These are phyloP conservation scores for Boletus coccyginus DNA, from an alignment of 768 basidiomycete species.

Conservation along the genomic window DNA sequence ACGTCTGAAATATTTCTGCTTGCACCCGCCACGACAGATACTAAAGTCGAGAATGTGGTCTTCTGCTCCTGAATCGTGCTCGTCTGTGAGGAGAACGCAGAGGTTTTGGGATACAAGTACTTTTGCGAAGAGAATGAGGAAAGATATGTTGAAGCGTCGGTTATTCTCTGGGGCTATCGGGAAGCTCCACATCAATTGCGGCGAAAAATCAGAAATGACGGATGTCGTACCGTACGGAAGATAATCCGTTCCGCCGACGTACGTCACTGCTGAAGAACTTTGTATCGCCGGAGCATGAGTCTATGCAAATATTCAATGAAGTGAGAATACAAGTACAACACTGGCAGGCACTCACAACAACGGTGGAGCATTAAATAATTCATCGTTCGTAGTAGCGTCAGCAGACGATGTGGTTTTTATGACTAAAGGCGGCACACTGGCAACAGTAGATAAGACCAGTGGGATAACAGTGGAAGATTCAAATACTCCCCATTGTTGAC, in stretches of 20 bases:
- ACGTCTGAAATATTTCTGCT: constrained; percentile 37
- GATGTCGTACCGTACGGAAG: background rate
- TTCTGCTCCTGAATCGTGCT: constrained; percentile 38
- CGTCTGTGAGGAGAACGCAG: constrained; percentile 27
- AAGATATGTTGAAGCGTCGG: background rate
- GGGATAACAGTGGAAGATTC: background rate
- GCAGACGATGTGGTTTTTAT: background rate
- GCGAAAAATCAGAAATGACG: constrained; percentile 1
- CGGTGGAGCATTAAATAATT: background rate
- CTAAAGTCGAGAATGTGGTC: constrained; percentile 38
- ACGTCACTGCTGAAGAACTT: background rate
- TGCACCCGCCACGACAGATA: constrained; percentile 37
- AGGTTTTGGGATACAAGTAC: background rate
- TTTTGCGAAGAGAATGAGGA: background rate
- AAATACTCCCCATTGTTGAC: background rate
- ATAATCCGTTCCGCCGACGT: background rate
- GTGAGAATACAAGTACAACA: background rate
- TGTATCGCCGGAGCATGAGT: background rate
- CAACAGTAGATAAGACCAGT: background rate
- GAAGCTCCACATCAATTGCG: background rate
- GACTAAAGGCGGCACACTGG: background rate
- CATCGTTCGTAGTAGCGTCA: background rate
- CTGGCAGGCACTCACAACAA: background rate
- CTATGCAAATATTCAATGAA: background rate
- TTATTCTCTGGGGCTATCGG: background rate